Base-by-base conservation (phyloP, 2,329 filamentous ascomycete genomes). In the Colletotrichum cereale region DNA sequence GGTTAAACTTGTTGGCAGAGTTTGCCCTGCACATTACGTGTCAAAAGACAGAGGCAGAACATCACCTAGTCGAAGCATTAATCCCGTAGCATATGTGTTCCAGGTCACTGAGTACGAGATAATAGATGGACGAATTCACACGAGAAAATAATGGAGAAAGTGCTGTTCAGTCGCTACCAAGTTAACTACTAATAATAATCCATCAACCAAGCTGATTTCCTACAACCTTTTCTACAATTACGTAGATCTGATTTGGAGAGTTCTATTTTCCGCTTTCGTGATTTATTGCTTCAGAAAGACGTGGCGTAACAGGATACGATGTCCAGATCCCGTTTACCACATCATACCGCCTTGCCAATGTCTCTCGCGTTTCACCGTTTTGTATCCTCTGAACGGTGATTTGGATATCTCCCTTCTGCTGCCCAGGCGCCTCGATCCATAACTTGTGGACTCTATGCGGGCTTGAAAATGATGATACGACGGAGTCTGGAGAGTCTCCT, bases 151-250 rank as follows among this genome's bases (percentile, higher is more conserved):
- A 10, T 10, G 10, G 10, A 11, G 10, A n/a, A n/a, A 44, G n/a
- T 8, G 21, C 14, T 24, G 44, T n/a, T 24, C 21, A 12, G 16
- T n/a, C n/a, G n/a, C n/a, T n/a, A n/a, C n/a, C n/a, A n/a, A n/a
- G n/a, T n/a, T 21, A 47, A 47, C 8, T 6, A 6, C n/a, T 2
- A 24, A 12, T 5, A 47, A 8, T 12, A 12, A 5, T 3, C 10
- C 0, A 21, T 5, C 21, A 3, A 4, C 3, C 31, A 1, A 3
- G 11, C 0, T 21, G 8, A 16, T 34, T 5, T 21, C 26, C 18
- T 31, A 5, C 21, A 5, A 44, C 10, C 0, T 10, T n/a, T 8
- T 24, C 4, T 12, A 48, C n/a, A 50, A 31, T 52, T 16, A 31
- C 11, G 7, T 7, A 10, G 6, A 5, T 12, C 6, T 31, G 2